Conservation (phyloP, 2,329 filamentous ascomycete species). For the Cercospora citrullina region DNA sequence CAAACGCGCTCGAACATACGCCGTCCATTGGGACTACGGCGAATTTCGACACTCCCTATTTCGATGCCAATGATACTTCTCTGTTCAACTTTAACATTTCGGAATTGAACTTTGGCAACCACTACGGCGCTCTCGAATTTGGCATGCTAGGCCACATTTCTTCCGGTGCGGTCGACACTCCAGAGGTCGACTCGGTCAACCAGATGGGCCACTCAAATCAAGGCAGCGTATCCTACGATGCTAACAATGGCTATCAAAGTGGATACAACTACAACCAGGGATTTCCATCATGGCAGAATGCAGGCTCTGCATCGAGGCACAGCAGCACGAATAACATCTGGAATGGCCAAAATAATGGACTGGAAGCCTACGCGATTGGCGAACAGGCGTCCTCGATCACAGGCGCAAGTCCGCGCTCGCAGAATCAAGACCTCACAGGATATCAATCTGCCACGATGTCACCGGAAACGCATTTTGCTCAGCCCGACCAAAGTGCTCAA, state of each 20-base stretch:
- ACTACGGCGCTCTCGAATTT: constrained; percentile 94
- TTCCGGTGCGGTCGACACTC: constrained; percentile 63
- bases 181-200: constrained; percentile 37
- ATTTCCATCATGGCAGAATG: constrained; percentile 36
- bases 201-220: constrained; percentile 33
- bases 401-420: constrained; percentile 59
- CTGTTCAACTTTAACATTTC: constrained; percentile 96
- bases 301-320: constrained; percentile 44
- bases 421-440: constrained; percentile 50
- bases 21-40: constrained; percentile 42
- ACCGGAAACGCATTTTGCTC: constrained; percentile 36
- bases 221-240: constrained; percentile 35
- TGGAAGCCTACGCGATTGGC: constrained; percentile 61
- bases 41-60: constrained; percentile 61
- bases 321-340: constrained; percentile 47
- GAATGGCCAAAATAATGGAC: constrained; percentile 45
- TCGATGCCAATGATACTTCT: constrained; percentile 88
- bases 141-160: constrained; percentile 96
- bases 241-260: constrained; percentile 27
- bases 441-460: constrained; percentile 38
- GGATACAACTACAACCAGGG: constrained; percentile 28
- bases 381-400: constrained; percentile 57
- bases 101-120: constrained; percentile 90
- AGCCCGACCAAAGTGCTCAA: constrained; percentile 35
- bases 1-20: constrained; percentile 51